phyloP scores from a whole-genome alignment of 805 yeast genomes.

The Diddensiella transvaalensis region DNA sequence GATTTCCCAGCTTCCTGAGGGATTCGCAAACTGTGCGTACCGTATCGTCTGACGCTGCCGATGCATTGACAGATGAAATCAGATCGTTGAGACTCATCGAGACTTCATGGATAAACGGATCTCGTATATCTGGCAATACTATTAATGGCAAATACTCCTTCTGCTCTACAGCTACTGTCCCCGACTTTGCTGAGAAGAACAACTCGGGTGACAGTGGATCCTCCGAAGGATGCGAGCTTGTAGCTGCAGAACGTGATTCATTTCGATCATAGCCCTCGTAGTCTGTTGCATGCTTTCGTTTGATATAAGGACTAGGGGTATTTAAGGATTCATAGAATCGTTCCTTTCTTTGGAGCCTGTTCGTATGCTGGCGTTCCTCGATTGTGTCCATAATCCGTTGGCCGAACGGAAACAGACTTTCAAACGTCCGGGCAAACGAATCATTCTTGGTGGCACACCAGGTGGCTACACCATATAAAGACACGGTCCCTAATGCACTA shows the following conservation, averaged over 20 bases:
- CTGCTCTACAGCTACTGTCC: constrained; percentile 21
- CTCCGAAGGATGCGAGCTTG: constrained; percentile 7
- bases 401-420: constrained; percentile 21
- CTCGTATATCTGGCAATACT: constrained; percentile 26
- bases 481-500: background rate
- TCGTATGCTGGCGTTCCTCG: constrained; percentile 20
- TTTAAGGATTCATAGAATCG: constrained; percentile 12
- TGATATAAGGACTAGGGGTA: constrained; percentile 18
- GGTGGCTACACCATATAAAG: constrained; percentile 8
- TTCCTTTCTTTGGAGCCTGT: constrained; percentile 10
- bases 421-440: constrained; percentile 6
- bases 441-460: constrained; percentile 2
- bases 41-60: constrained; percentile 24
- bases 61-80: constrained; percentile 26
- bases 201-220: constrained; percentile 22
- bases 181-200: constrained; percentile 27
- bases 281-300: constrained; percentile 5
- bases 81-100: constrained; percentile 29
- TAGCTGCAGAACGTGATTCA: constrained; percentile 6
- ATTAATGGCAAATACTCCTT: constrained; percentile 28
- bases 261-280: constrained; percentile 6
- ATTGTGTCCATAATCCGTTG: constrained; percentile 18
- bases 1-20: constrained; percentile 18
- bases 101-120: constrained; percentile 23
- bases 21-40: constrained; percentile 20